Evolutionary conservation across 2,329 filamentous ascomycete genomes (phyloP).

Genomic region (Tolypocladium ovalisporum): DNA sequence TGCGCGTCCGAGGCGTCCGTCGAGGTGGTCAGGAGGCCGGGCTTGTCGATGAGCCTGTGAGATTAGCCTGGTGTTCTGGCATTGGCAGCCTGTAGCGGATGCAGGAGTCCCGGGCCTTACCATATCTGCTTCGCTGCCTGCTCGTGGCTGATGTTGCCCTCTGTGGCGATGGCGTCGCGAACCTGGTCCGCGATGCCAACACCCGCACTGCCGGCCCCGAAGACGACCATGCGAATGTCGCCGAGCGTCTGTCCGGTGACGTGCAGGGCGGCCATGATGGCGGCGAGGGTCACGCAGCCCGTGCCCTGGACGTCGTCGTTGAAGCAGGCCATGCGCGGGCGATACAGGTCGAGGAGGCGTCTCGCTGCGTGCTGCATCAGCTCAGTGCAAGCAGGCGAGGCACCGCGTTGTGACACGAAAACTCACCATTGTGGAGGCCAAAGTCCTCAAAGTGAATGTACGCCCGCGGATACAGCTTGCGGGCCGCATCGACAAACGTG

Average conservation of each 20-base stretch:
- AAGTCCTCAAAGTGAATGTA: constrained; percentile 91
- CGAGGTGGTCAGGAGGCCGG: constrained; percentile 59
- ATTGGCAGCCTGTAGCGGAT: background rate
- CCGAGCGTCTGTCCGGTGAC: constrained; percentile 54
- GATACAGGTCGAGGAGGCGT: constrained; percentile 66
- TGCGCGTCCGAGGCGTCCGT: constrained; percentile 58
- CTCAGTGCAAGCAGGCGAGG: background rate
- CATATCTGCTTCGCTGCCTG: constrained; percentile 74
- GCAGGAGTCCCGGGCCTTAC: constrained; percentile 25
- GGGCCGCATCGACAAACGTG: constrained; percentile 56
- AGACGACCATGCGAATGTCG: constrained; percentile 64
- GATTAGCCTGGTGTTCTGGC: background rate
- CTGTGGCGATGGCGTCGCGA: constrained; percentile 63
- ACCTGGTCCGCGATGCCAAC: constrained; percentile 82
- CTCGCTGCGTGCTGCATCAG: constrained; percentile 34
- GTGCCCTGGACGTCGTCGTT: constrained; percentile 90
- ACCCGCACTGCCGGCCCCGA: constrained; percentile 72
- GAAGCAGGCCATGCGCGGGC: constrained; percentile 67
- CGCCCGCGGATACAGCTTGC: constrained; percentile 63
- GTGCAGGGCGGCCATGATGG: constrained; percentile 65
- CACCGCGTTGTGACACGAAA: rapidly evolving
- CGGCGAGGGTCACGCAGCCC: constrained; percentile 76
- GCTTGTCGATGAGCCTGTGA: constrained; percentile 67
- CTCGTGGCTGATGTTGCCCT: constrained; percentile 54
- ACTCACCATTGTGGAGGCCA: constrained; percentile 56